Percentiles rank a stretch among this genome's conserved stretches.
Evolutionary conservation across 129 eudicot species (phyloP).

Genomic region (Flaveria brownii): DNA sequence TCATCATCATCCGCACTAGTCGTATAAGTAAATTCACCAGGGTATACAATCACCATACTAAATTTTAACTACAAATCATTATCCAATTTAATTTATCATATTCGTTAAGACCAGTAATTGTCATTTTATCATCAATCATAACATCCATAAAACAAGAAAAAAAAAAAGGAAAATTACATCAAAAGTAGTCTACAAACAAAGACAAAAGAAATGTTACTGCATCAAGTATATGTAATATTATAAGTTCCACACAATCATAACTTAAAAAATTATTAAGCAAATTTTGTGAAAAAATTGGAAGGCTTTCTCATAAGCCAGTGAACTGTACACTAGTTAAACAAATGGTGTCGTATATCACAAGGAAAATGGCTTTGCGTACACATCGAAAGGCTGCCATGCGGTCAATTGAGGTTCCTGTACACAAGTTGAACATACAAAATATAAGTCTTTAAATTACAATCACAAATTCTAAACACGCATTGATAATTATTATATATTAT

Average conservation of each 20-base stretch:
- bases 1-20: too few relatives aligned
- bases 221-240: background rate
- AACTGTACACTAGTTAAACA: constrained; percentile 14
- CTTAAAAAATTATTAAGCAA: background rate
- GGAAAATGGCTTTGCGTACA: constrained; percentile 40
- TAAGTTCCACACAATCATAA: background rate
- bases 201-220: background rate
- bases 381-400: constrained; percentile 49
- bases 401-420: constrained; percentile 89
- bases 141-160: constrained; percentile 5
- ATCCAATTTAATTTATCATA: background rate
- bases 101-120: background rate
- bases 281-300: constrained; percentile 9
- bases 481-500: background rate
- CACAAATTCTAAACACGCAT: background rate
- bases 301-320: constrained; percentile 12
- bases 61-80: background rate
- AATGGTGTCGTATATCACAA: constrained; percentile 15
- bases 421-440: constrained; percentile 12
- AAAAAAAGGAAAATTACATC: background rate
- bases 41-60: background rate
- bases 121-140: background rate
- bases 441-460: background rate
- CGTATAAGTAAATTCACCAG: too few relatives aligned
- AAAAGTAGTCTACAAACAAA: constrained; percentile 1